Evolutionary conservation across 208 protist species (phyloP).

Genomic region (Leishmania lainsoni): DNA sequence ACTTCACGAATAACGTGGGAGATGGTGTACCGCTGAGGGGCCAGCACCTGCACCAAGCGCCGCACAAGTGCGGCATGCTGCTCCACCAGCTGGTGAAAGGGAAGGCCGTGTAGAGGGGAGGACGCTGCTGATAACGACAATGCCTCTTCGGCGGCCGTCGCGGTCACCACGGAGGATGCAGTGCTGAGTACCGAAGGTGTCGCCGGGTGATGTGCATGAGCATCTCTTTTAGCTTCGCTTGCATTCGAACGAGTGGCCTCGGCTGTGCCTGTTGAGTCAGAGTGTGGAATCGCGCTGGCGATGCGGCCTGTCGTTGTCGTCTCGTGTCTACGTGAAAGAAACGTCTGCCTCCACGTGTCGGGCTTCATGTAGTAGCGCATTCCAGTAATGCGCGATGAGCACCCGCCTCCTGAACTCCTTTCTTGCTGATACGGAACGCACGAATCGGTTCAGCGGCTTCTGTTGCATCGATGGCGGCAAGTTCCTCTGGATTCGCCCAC

Average conservation of each 20-base stretch:
- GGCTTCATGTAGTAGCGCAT: slow-evolving; percentile 18
- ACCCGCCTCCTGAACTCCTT: not conserved
- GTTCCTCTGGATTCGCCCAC: slow-evolving; percentile 4
- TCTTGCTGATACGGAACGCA: not conserved
- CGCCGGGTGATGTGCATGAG: not conserved
- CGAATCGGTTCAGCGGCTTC: not conserved
- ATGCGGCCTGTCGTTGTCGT: not conserved
- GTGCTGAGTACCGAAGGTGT: not conserved
- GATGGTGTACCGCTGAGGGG: slow-evolving; percentile 17
- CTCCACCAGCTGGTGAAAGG: slow-evolving; percentile 5
- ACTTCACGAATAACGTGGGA: slow-evolving; percentile 8
- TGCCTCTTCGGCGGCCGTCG: not conserved
- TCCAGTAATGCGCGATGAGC: not conserved
- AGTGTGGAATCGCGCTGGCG: not conserved
- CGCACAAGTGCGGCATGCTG: slow-evolving; percentile 24
- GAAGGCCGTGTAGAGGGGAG: slow-evolving; percentile 7
- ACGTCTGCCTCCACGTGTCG: slow-evolving; percentile 20
- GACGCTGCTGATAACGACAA: not conserved
- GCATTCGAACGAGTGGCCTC: not conserved
- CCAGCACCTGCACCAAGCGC: slow-evolving; percentile 24
- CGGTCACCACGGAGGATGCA: slow-evolving; percentile 3
- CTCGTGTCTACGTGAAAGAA: not conserved
- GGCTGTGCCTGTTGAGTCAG: not conserved
- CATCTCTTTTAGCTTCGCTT: not conserved
- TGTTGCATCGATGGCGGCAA: not conserved